These are phyloP conservation scores for Fraxinus greggii DNA, from an alignment of 305 asterid species.

Conservation along the genomic window DNA sequence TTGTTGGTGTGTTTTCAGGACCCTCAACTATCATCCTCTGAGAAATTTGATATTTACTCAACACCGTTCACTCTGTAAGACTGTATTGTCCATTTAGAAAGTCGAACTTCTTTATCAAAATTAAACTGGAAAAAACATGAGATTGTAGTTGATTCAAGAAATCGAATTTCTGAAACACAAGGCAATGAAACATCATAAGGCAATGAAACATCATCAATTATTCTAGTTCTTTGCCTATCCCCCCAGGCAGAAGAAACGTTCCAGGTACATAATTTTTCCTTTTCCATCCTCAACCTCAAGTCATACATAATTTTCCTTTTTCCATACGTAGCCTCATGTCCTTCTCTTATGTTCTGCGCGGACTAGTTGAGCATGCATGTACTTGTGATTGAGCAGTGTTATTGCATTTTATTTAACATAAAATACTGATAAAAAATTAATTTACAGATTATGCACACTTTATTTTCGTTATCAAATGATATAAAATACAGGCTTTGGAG, in stretches of 20 bases:
- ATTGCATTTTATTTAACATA: not conserved
- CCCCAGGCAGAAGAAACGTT: not conserved
- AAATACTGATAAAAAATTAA: not conserved
- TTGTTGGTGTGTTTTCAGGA: constrained; percentile 37
- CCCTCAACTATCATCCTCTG: constrained; percentile 50
- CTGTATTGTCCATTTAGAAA: not conserved
- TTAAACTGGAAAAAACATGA: constrained; percentile 11
- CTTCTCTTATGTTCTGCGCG: not conserved
- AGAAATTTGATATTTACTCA: constrained; percentile 40
- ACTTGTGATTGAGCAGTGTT: not conserved
- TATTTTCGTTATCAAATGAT: no score
- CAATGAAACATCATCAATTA: not conserved
- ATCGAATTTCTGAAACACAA: not conserved
- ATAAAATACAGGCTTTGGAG: not conserved
- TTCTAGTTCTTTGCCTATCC: not conserved
- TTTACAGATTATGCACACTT: not conserved
- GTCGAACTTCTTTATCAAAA: not conserved
- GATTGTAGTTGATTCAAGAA: not conserved
- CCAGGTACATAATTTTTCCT: not conserved
- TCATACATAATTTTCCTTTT: not conserved
- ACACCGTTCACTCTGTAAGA: constrained; percentile 30
- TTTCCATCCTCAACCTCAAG: not conserved
- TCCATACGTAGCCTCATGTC: not conserved
- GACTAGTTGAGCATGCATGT: not conserved
- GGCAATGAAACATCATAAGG: not conserved